phyloP scores from a whole-genome alignment of 139 green algal species.

The Volvox reticuliferus region DNA sequence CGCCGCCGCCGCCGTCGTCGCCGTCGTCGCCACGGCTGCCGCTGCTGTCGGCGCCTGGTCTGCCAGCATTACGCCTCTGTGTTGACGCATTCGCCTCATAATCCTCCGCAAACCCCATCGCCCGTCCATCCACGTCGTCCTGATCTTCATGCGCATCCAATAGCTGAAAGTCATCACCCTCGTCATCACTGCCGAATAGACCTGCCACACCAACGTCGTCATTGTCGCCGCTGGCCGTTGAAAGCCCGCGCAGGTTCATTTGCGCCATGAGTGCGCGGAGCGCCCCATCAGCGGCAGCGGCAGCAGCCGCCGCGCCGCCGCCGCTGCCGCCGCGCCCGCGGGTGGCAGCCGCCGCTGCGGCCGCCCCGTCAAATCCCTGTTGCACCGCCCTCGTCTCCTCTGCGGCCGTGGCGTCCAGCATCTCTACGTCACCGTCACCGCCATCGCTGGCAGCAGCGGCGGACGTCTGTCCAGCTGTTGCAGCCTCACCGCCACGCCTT shows the following conservation, averaged over 20 bases:
- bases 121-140: background rate
- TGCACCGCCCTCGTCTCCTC: background rate
- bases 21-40: slow-evolving; percentile 2
- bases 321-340: background rate
- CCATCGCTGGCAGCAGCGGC: background rate
- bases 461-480: background rate
- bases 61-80: no score
- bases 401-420: background rate
- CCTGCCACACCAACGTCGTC: background rate
- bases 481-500: no score
- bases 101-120: background rate
- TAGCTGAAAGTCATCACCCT: slow-evolving; percentile 36
- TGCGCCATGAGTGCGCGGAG: slow-evolving; percentile 43
- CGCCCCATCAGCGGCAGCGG: slow-evolving; percentile 1
- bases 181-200: slow-evolving; percentile 21
- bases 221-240: background rate
- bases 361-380: background rate
- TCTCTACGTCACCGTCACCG: background rate
- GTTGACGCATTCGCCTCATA: background rate
- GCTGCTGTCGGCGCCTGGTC: background rate
- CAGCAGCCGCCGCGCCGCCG: background rate
- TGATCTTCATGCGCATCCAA: slow-evolving; percentile 27
- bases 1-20: background rate
- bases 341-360: background rate
- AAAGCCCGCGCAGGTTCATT: slow-evolving; percentile 18